Base-by-base conservation (phyloP, 192 early-diverging fungal species). In the Dissophora ornata region DNA sequence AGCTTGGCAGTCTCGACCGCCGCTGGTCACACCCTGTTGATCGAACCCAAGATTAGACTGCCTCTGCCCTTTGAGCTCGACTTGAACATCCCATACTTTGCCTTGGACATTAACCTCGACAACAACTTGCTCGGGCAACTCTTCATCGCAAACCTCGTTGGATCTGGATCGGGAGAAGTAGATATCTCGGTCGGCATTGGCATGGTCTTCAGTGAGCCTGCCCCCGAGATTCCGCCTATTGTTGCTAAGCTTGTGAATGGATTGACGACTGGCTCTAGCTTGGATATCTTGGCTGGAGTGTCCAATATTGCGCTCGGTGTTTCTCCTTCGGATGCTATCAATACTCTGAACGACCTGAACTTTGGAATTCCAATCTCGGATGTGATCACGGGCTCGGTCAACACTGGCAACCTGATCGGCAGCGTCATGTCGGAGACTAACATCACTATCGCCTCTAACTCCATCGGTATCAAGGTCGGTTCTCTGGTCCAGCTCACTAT, bases 61-160 rank as follows among this genome's bases (percentile, higher is more conserved):
- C 73, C 73, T 18, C 12, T 77, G n/a, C 57, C 57, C 18, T 77
- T 77, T 30, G 65, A 61, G 16, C 42, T 77, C 19, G 73, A 77
- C 47, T 44, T 77, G 45, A 67, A 67, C 40, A 67, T 77, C 36
- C 73, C 73, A 19, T 77, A 77, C 59, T 56, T 77, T 22, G 41
- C 64, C 24, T 24, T 77, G 21, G 73, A 77, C 54, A 61, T 77
- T 50, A 77, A 77, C 40, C 53, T 77, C 34, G 64, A 77, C 30
- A 52, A 51, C 46, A 62, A 38, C 41, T 11, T 49, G 34, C 65
- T 77, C n/a, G 73, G 64, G 1, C 57, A 66, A 19, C 47, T 77
- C 38, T 77, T 67, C 32, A 4, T 77, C 18, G 51, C 73, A 5
- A 53, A 77, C 30, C 59, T 77, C 28, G 36, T 67, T 15, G 73